Evolutionary conservation across 805 yeast genomes (phyloP).

Genomic region (Grigorovia yakushimaensis): DNA sequence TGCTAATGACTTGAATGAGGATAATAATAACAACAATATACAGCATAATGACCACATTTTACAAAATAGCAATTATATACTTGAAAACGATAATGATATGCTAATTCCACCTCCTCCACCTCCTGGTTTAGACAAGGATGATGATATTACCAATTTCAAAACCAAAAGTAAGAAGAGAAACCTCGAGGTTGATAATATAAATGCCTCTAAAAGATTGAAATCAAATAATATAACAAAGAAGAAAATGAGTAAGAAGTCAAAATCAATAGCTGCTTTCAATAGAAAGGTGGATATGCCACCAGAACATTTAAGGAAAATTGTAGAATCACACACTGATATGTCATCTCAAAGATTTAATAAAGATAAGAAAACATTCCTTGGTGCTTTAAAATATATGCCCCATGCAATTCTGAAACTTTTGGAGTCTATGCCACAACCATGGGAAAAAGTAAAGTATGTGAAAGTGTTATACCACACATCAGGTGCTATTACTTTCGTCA

Average conservation of each 20-base stretch:
- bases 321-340: slow-evolving; percentile 77
- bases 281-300: slow-evolving; percentile 79
- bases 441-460: slow-evolving; percentile 86
- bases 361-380: slow-evolving; percentile 80
- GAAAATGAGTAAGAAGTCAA: slow-evolving; percentile 8
- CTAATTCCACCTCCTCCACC: slow-evolving; percentile 21
- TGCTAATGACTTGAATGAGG: background rate
- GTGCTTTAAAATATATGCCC: slow-evolving; percentile 90
- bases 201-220: background rate
- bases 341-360: slow-evolving; percentile 67
- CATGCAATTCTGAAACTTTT: slow-evolving; percentile 83
- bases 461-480: slow-evolving; percentile 79
- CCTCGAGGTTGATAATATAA: background rate
- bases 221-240: slow-evolving; percentile 11
- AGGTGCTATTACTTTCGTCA: slow-evolving; percentile 93
- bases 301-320: slow-evolving; percentile 79
- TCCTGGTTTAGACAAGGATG: slow-evolving; percentile 9
- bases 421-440: slow-evolving; percentile 97
- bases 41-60: background rate
- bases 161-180: background rate
- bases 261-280: slow-evolving; percentile 33
- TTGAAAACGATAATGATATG: background rate
- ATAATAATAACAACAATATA: background rate
- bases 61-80: too few species aligned
- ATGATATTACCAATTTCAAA: background rate